Evolutionary conservation across 257 asterid species (phyloP), one percentile per base, ranked within the genome.

Genomic region (Forsythia viridissima): DNA sequence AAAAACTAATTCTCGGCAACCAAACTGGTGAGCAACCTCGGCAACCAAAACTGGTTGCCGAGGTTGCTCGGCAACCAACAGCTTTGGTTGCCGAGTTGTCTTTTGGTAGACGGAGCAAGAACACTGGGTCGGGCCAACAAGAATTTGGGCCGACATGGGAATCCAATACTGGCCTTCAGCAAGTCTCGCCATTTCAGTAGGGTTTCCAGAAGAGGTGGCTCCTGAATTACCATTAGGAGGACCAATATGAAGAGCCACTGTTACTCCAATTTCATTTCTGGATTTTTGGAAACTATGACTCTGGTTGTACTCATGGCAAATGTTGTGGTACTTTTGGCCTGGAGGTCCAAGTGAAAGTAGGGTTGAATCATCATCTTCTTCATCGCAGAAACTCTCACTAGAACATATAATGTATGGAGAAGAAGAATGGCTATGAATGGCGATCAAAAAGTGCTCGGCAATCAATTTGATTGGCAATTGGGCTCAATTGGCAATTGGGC

Each of bases 111-210:
- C 94, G 52, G 92, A 79, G 76, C 98, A 94, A 82, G 94, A 89
- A 52, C 91, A 94, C 40, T 92, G 97, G 36, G 97, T 91, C 40
- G 97, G 97, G 68, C 98, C 98, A 55, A 92, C 93, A 21, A 94
- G 96, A 72, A 94, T 94, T 81, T 94, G 97, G 11, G 96, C 90
- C 6, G 97, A 90, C 6, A 96, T 89, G 0, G 98, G 97, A 72
- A 94, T 92, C 97, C 98, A 94, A 73, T 92, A 94, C 78, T 90
- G 97, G 36, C 91, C 90, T 39, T 82, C 71, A 12, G 79, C 76
- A 42, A 69, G 71, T 21, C 81, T 76, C 40, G 75, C 48, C 46
- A 42, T 46, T 5, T 65, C 78, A 39, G 70, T 73, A 80, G 89
- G 84, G 82, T 81, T 76, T 74, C 42, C 80, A 0, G 75, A 70